Base-by-base conservation (phyloP, 2,329 filamentous ascomycete genomes). In the Alternaria novae-zelandiae region DNA sequence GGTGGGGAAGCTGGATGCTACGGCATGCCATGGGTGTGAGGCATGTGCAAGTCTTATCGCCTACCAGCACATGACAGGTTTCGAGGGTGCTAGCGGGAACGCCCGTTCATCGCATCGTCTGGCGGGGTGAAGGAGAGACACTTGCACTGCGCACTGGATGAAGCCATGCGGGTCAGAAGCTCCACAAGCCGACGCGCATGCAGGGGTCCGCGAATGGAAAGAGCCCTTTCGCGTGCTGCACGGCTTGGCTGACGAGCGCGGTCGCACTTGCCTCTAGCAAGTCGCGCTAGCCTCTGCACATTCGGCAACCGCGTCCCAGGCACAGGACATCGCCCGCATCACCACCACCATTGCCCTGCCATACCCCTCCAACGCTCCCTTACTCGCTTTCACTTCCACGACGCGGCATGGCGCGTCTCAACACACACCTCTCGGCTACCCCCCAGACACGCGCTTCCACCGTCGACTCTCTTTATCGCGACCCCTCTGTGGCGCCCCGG, bases 391-490 rank as follows among this genome's bases (percentile, higher is more conserved):
- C 43, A 26, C 25, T n/a, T 30, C 9, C 12, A 13, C 21, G 49
- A 9, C 43, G 53, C 51, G 61, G 32, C n/a, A 80, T 80, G 79
- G 79, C 79, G 59, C 75, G 79, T 55, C 71, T 80, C 32, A 80
- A 79, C 59, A 77, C 75, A 30, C 73, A 69, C 20, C 63, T 64
- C 1, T 76, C 77, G 12, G 71, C 77, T 17, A 79, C 74, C 13
- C 75, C 73, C 15, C 66, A 69, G n/a, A 65, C 65, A 49, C 76
- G 76, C 51, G 68, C 75, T 2, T 74, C 75, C 15, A 78, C 74
- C 2, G 67, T 72, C 43, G 74, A 79, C 50, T 77, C 78, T 2
- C 71, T 80, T 10, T 81, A 80, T 62, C 75, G 78, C 59, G 78
- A 80, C 65, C 77, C 77, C 45, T 79, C 78, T 1, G 73, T 73